Evolutionary conservation across 352 stramenopile species (phyloP).

Genomic region (Sclerospora graminicola): DNA sequence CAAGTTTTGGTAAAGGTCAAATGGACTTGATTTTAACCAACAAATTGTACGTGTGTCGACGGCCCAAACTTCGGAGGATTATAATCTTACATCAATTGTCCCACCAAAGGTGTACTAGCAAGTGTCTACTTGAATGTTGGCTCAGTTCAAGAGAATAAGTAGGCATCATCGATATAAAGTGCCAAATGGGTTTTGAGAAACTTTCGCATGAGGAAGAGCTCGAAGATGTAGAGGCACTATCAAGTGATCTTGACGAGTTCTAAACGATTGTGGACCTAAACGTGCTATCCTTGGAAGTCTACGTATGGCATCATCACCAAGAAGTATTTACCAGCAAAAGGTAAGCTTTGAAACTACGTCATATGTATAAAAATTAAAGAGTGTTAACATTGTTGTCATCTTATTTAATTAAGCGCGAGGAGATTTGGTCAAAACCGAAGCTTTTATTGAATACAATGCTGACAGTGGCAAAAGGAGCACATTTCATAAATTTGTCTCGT

Average conservation of each 20-base stretch:
- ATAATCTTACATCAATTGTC: slow-evolving; percentile 23
- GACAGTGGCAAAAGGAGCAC: slow-evolving; percentile 20
- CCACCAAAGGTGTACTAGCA: background rate
- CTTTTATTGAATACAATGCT: slow-evolving; percentile 32
- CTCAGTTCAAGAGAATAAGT: slow-evolving; percentile 17
- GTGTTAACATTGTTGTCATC: too few species aligned
- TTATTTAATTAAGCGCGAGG: slow-evolving; percentile 28
- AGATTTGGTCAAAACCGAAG: slow-evolving; percentile 27
- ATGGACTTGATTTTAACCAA: slow-evolving; percentile 32
- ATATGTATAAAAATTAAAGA: too few species aligned
- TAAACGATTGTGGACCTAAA: background rate
- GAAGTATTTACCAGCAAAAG: slow-evolving; percentile 27
- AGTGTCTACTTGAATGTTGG: background rate
- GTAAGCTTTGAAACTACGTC: slow-evolving; percentile 8
- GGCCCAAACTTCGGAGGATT: slow-evolving; percentile 40
- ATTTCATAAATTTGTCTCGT: slow-evolving; percentile 36
- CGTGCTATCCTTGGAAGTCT: slow-evolving; percentile 1
- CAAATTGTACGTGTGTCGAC: slow-evolving; percentile 32
- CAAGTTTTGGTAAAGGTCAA: slow-evolving; percentile 9
- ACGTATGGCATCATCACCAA: slow-evolving; percentile 8
- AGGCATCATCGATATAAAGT: slow-evolving; percentile 54
- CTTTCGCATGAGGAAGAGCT: slow-evolving; percentile 31
- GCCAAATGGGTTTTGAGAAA: slow-evolving; percentile 46
- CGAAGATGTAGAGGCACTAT: slow-evolving; percentile 12
- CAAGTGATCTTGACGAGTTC: slow-evolving; percentile 18